Evolutionary conservation across 345 rosid species (phyloP), one percentile per base, ranked within the genome.

Genomic region (Salix suchowensis): DNA sequence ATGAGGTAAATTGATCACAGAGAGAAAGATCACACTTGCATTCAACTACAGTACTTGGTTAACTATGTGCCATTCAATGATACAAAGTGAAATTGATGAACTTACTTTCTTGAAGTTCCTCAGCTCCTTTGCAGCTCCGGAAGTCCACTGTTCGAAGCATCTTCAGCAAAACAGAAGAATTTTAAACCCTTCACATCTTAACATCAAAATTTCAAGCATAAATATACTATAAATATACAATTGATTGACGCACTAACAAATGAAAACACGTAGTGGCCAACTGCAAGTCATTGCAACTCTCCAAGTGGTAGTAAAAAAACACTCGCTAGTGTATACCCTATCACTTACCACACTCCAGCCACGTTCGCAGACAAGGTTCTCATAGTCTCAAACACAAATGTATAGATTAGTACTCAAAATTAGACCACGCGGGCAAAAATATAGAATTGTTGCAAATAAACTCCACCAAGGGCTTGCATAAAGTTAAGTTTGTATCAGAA

Each of bases 81-180:
- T 28, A 39, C 21, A 44, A 15, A 66, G 37, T 61, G 18, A 39
- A 6, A 24, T 54, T 14, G 21, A 55, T 19, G 66, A 75, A 46
- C 98, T 88, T 86, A 95, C 98, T 83, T 77, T 87, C 92, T 84
- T 67, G 82, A 83, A 93, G 84, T 79, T 96, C 96, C 18, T 74
- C 70, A 61, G 96, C 90, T 46, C 86, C 97, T 74, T 86, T 81
- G 81, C 88, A 88, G 74, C 86, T 84, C 52, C 81, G 90, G 30
- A 91, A 91, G 70, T 93, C 93, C 68, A 88, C 91, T 32, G 96
- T 81, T 65, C 80, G 82, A 81, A 96, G 77, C 60, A 91, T 82
- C 98, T 89, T 75, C 78, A 84, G 65, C 48, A 70, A 66, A 68
- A 82, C 73, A 72, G 61, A 74, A 65, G 16, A 30, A 55, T 24